Conservation (phyloP, 768 basidiomycete genomes). For the Lentinula sp. region DNA sequence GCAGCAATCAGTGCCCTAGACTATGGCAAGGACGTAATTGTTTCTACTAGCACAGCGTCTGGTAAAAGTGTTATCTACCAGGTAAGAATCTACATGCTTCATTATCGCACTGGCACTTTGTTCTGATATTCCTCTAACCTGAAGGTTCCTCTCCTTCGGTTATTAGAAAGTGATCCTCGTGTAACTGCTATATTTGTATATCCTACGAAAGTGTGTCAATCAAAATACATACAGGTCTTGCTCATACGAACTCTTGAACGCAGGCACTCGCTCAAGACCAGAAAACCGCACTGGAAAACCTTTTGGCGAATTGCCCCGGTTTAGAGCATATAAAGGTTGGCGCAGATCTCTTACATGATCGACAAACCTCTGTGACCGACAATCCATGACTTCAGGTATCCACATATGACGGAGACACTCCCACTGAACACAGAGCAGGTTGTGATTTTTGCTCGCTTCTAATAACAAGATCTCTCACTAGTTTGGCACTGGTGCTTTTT, state of each 20-base stretch:
- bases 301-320: slow-evolving; percentile 54
- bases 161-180: slow-evolving; percentile 52
- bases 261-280: slow-evolving; percentile 91
- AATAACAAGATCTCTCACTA: background rate
- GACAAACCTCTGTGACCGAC: background rate
- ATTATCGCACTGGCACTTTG: no score
- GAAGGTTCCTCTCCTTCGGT: slow-evolving; percentile 66
- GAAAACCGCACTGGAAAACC: slow-evolving; percentile 57
- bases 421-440: slow-evolving; percentile 62
- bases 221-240: background rate
- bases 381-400: slow-evolving; percentile 36
- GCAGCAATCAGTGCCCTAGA: slow-evolving; percentile 62
- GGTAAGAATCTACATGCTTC: slow-evolving; percentile 25
- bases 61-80: slow-evolving; percentile 89
- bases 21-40: slow-evolving; percentile 64
- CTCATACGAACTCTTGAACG: slow-evolving; percentile 17
- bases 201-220: slow-evolving; percentile 66
- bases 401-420: slow-evolving; percentile 89
- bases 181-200: slow-evolving; percentile 82
- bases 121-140: background rate
- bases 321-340: slow-evolving; percentile 54
- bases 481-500: background rate
- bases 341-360: background rate
- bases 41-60: slow-evolving; percentile 87
- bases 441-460: background rate